Evolutionary conservation across 441 rosid species (phyloP).

Genomic region (Hura crepitans): DNA sequence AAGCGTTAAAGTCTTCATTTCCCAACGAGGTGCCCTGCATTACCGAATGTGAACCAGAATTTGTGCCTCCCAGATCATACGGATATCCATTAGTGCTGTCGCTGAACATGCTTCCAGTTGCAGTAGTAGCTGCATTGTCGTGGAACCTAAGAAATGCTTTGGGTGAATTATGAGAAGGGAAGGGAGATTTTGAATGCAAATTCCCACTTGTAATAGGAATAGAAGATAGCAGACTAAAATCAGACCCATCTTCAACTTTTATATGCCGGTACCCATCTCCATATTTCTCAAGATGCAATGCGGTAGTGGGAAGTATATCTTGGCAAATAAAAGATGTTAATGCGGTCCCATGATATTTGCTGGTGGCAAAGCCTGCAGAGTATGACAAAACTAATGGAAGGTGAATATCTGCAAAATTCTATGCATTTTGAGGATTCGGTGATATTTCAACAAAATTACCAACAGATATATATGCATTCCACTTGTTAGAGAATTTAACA

Average conservation of each 20-base stretch:
- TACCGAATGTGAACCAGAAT: slow-evolving; percentile 32
- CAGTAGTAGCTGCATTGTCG: slow-evolving; percentile 24
- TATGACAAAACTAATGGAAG: slow-evolving; percentile 3
- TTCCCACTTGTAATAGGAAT: slow-evolving; percentile 32
- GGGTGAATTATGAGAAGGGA: slow-evolving; percentile 29
- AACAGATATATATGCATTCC: too few relatives aligned
- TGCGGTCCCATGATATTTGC: slow-evolving; percentile 31
- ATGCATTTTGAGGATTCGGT: background rate
- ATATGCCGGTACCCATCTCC: slow-evolving; percentile 33
- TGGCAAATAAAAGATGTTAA: slow-evolving; percentile 46
- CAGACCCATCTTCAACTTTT: slow-evolving; percentile 39
- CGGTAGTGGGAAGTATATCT: slow-evolving; percentile 33
- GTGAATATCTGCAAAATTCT: background rate
- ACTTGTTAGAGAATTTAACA: too few relatives aligned
- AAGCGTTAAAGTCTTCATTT: slow-evolving; percentile 30
- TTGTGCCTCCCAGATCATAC: slow-evolving; percentile 28
- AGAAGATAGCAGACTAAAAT: slow-evolving; percentile 28
- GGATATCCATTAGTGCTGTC: slow-evolving; percentile 26
- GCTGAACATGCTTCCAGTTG: slow-evolving; percentile 27
- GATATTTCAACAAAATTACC: background rate
- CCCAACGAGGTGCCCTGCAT: slow-evolving; percentile 30
- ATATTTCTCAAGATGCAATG: slow-evolving; percentile 32
- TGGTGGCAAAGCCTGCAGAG: slow-evolving; percentile 29
- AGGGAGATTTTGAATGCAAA: slow-evolving; percentile 30
- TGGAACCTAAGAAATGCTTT: slow-evolving; percentile 28